Base-by-base conservation (phyloP, 176 grass and related monocot genomes). In the Oryza longistaminata region DNA sequence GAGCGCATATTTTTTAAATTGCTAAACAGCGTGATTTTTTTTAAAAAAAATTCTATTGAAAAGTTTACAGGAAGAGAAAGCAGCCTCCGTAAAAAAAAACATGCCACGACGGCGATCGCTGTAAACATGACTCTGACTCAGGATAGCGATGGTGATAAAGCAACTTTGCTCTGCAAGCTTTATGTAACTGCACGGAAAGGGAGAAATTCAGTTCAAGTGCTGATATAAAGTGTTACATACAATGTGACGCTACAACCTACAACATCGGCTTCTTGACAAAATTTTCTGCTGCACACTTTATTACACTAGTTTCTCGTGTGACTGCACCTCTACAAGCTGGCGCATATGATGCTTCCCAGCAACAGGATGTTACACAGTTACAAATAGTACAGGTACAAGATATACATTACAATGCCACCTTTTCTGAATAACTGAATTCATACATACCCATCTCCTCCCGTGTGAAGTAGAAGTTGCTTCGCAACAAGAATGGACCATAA, bases 401-500 rank as follows among this genome's bases (percentile, higher is more conserved):
- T 45, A 22, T 46, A 67, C 40, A 21, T 44, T 35, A 9, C 8
- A 66, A 9, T 68, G 35, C 21, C 14, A 1, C 50, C 65, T 70
- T 70, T 40, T 62, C 69, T 75, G 19, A 61, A 61, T 61, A 61
- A 69, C 52, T 55, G 52, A 68, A 73, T 26, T 2, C 34, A 43
- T 62, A 71, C 42, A 55, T 19, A 19, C 40, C 34, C n/a, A 64
- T 43, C 78, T 7, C 33, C 11, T 67, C 39, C 25, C 11, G 22
- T 65, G 77, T 72, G 37, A 81, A 71, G 40, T 62, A 74, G 31
- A 17, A 29, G 16, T 78, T 75, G 31, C 39, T 12, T 75, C n/a
- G 64, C 27, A 68, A 45, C 43, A 67, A 39, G 58, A 74, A 76
- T 9, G 83, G 43, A 68, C 78, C 50, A 27, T 5, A 58, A 73